Evolutionary conservation across 352 stramenopile species (phyloP).

Genomic region (Phytophthora litchii): DNA sequence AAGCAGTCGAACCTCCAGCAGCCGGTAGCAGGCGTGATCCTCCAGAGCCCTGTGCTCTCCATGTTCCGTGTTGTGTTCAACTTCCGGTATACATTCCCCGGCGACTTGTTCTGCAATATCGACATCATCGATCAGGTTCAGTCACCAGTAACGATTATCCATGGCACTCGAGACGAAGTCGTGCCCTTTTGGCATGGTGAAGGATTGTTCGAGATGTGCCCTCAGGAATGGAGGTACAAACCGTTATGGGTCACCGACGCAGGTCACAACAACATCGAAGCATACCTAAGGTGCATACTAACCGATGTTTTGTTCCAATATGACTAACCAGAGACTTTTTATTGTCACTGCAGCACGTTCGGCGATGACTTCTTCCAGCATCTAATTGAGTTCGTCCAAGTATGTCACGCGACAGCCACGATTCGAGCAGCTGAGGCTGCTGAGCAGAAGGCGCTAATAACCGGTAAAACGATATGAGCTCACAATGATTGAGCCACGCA

Average conservation of each 20-base stretch:
- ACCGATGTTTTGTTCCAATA: not conserved
- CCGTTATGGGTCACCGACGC: slow-evolving; percentile 97
- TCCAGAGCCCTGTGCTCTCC: slow-evolving; percentile 96
- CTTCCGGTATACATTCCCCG: slow-evolving; percentile 97
- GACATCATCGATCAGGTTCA: slow-evolving; percentile 90
- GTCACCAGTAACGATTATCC: slow-evolving; percentile 98
- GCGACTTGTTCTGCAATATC: slow-evolving; percentile 98
- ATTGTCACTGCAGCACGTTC: slow-evolving; percentile 37
- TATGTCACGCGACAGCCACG: slow-evolving; percentile 71
- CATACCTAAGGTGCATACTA: slow-evolving; percentile 81
- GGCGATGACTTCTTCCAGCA: slow-evolving; percentile 86
- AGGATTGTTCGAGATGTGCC: slow-evolving; percentile 92
- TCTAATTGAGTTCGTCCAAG: slow-evolving; percentile 73
- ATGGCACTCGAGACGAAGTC: slow-evolving; percentile 98
- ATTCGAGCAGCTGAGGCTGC: slow-evolving; percentile 48
- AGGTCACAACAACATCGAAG: slow-evolving; percentile 99
- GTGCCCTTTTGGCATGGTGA: slow-evolving; percentile 98
- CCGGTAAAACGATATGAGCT: slow-evolving; percentile 38
- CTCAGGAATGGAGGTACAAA: slow-evolving; percentile 94
- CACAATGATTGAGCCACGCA: slow-evolving; percentile 21
- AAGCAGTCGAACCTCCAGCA: slow-evolving; percentile 91
- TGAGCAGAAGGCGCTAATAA: slow-evolving; percentile 36
- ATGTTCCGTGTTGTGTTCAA: slow-evolving; percentile 98
- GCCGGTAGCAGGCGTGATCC: slow-evolving; percentile 94
- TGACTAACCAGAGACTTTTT: slow-evolving; percentile 14